Percentiles rank a stretch among this genome's conserved stretches.
Conservation (phyloP, 345 rosid species). For the Salix brachista region DNA sequence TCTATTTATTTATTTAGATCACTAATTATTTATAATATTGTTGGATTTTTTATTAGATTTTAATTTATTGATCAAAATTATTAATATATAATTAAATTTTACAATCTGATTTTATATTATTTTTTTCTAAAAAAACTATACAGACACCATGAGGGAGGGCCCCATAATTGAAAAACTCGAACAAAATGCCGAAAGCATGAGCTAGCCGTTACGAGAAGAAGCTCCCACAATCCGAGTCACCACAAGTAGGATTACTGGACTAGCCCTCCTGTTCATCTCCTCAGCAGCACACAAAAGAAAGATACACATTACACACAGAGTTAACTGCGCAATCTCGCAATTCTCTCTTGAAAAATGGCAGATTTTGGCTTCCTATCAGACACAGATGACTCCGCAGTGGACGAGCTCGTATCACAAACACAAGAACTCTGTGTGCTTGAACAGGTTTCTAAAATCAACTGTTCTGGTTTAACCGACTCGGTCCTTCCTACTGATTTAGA, state of each 20-base stretch:
- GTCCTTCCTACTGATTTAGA: conserved; percentile 68
- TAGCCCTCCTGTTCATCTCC: too few species aligned
- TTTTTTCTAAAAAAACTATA: too few species aligned
- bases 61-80: too few species aligned
- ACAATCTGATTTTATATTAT: too few species aligned
- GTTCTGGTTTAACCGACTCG: conserved; percentile 50
- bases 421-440: conserved; percentile 70
- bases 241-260: too few species aligned
- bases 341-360: conserved; percentile 38
- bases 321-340: background rate
- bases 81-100: too few species aligned
- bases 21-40: too few species aligned
- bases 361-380: conserved; percentile 62
- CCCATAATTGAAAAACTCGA: background rate
- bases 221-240: too few species aligned
- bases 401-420: conserved; percentile 62
- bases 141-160: background rate
- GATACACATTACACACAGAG: too few species aligned
- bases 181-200: conserved; percentile 27
- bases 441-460: conserved; percentile 68
- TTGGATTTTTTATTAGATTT: too few species aligned
- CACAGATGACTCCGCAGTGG: conserved; percentile 74
- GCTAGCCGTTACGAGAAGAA: conserved; percentile 41
- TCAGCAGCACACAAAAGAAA: too few species aligned
- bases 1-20: too few species aligned